Percentiles rank a stretch among this genome's conserved stretches.
These are phyloP conservation scores for Elaphomyces granulatus DNA, from an alignment of 495 filamentous ascomycete species.

Conservation along the genomic window DNA sequence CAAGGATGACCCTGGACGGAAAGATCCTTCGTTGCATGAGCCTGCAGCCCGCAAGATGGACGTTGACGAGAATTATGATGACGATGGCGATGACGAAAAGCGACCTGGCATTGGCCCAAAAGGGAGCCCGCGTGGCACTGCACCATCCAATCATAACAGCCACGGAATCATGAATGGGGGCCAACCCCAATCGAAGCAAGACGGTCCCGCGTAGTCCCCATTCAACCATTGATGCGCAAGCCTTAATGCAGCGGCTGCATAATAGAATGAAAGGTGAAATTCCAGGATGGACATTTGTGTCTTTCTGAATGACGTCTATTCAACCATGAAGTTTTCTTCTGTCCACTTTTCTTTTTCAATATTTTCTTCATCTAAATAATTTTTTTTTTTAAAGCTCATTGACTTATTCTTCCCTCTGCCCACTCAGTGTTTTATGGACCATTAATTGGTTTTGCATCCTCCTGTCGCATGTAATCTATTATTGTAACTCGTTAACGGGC, in stretches of 20 bases:
- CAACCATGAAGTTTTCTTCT: not conserved
- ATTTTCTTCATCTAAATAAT: no score
- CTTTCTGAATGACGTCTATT: not conserved
- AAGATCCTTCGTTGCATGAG: constrained; percentile 53
- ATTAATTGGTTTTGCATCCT: not conserved
- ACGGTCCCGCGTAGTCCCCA: constrained; percentile 17
- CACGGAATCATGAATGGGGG: constrained; percentile 18
- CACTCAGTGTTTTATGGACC: not conserved
- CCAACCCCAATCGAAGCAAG: constrained; percentile 21
- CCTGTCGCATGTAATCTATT: not conserved
- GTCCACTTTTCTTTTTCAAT: not conserved
- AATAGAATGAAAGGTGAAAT: not conserved
- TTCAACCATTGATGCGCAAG: not conserved
- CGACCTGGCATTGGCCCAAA: constrained; percentile 29
- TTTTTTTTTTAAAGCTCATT: not conserved
- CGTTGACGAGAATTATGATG: constrained; percentile 92
- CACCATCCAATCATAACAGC: constrained; percentile 19
- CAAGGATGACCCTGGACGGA: constrained; percentile 32
- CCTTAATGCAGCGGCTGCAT: not conserved
- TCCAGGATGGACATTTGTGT: not conserved
- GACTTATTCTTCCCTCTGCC: not conserved
- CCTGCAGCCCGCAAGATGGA: constrained; percentile 89
- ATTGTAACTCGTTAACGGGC: not conserved
- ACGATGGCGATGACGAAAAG: constrained; percentile 74
- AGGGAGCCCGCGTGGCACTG: constrained; percentile 30